These are phyloP conservation scores for Fusarium sp. DNA, from an alignment of 2,329 filamentous ascomycete species.

Conservation along the genomic window DNA sequence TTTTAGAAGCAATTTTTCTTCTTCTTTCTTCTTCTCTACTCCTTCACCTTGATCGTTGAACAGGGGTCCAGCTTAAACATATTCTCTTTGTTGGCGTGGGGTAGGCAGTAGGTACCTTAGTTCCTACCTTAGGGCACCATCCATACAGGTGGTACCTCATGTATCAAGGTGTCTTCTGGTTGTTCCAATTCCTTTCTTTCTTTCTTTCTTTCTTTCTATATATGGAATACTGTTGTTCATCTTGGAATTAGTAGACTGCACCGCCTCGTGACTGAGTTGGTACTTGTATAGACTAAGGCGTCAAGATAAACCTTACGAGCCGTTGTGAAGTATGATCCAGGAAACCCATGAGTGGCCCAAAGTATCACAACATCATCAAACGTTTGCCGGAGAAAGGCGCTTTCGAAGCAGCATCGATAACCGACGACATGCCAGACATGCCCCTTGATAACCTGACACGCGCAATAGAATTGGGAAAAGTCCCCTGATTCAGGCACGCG, in stretches of 20 bases:
- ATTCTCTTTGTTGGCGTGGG: neutral
- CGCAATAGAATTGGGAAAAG: neutral
- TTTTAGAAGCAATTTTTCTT: conserved; percentile 11
- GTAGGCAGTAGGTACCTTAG: neutral
- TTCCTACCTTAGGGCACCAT: neutral
- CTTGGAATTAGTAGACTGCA: neutral
- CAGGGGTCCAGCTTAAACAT: conserved; percentile 2
- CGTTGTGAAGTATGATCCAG: neutral
- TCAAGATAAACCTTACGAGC: neutral
- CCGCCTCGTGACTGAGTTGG: neutral
- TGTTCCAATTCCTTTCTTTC: neutral
- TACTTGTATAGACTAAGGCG: neutral
- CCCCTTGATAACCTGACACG: conserved; percentile 9
- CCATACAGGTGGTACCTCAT: neutral
- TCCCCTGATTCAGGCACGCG: conserved; percentile 18
- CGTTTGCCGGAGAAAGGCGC: neutral
- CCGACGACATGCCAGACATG: neutral
- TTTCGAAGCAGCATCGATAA: neutral
- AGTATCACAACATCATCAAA: neutral
- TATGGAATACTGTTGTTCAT: neutral
- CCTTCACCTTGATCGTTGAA: neutral
- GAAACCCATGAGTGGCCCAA: neutral
- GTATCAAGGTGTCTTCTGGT: neutral
- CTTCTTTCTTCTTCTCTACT: neutral
- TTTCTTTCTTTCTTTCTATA: neutral